Base-by-base conservation (phyloP, 768 basidiomycete species). In the Kwoniella sp. region DNA sequence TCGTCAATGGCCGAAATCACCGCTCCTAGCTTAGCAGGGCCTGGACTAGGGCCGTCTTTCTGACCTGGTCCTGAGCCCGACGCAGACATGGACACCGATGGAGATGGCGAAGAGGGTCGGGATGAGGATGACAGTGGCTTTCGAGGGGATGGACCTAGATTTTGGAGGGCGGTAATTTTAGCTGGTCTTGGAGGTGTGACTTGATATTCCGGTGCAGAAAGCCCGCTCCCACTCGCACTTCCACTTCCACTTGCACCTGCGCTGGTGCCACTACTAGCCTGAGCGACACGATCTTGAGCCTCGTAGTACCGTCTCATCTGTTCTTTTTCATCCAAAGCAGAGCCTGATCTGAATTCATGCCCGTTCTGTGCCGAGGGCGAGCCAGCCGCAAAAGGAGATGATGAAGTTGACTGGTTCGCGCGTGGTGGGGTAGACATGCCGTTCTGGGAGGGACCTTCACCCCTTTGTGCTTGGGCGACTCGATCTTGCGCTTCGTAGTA, bases 401-500 rank as follows among this genome's bases (percentile, higher is more conserved):
- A 19, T 4, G 40, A 9, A 10, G 40, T 12, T 24, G 48, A 25
- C 22, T 24, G 25, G 15, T 25, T 25, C 48, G 48, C 15, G 17
- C 40, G 40, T 9, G 40, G 40, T 3, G 40, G 40, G 3, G 40
- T 44, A 4, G 8, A 44, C 17, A 15, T 4, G 4, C 40, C 40
- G 17, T 9, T 44, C 17, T 44, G 40, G 4, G 17, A 19, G 8
- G 40, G 3, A 19, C 40, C 17, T 44, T 44, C 40, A 4, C 40
- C 19, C 26, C 33, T 29, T 10, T 63, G 61, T 19, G 62, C 54
- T 26, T 55, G 15, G 9, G 48, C 48, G 13, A 58, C 69, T n/a
- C 66, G 25, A 57, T 62, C 70, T 26, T 61, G 60, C 13, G 67
- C 68, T 56, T 68, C 65, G 44, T 72, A 67, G 47, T 64, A 72